A percentile compares a stretch with the other conserved stretches of the same genome.
Conservation (phyloP, 345 rosid genomes). For the Eucalyptus marginata region DNA sequence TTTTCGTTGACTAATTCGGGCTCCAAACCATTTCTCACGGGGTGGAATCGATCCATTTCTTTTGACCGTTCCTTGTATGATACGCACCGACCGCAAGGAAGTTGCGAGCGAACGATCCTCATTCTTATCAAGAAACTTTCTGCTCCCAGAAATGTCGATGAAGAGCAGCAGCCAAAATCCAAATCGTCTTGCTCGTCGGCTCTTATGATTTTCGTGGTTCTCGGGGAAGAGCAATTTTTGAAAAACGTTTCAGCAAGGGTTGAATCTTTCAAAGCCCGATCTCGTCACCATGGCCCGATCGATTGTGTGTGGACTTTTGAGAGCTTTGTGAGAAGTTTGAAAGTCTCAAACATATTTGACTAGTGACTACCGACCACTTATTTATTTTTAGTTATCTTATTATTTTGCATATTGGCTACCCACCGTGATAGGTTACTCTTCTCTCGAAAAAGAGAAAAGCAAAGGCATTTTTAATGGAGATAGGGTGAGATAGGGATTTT, state of each 20-base stretch:
- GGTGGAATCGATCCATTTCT: neutral
- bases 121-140: neutral
- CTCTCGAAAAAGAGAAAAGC: neutral
- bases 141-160: neutral
- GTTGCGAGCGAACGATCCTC: neutral
- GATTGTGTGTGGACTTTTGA: neutral
- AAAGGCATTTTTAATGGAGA: neutral
- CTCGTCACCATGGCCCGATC: neutral
- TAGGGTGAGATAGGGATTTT: neutral
- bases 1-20: neutral
- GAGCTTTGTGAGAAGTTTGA: neutral
- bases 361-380: neutral
- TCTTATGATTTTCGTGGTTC: neutral
- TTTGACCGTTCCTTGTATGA: neutral
- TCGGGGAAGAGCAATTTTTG: neutral
- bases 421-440: neutral
- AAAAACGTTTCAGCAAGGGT: neutral
- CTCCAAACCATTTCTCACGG: neutral
- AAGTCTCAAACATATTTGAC: neutral
- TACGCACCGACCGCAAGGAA: neutral
- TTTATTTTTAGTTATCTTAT: neutral
- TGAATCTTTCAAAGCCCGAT: neutral
- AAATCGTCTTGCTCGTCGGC: neutral
- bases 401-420: neutral
- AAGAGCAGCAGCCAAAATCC: neutral